Percentiles rank a stretch among this genome's conserved stretches.
Evolutionary conservation across 805 yeast species (phyloP).

Genomic region (Myxozyma geophila): DNA sequence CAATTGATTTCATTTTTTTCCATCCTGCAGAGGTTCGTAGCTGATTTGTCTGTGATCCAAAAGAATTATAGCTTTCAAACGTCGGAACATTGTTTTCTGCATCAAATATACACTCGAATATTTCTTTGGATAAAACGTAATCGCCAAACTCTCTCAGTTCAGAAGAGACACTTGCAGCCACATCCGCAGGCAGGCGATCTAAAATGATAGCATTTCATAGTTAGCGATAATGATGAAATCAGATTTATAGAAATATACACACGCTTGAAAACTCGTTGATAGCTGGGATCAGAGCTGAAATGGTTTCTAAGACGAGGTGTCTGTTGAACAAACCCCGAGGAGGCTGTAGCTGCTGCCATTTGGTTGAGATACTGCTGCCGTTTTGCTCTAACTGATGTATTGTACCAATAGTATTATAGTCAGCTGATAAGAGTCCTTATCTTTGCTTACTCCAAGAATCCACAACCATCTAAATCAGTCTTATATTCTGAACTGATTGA

Average conservation of each 20-base stretch:
- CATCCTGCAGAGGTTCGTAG: conserved; percentile 44
- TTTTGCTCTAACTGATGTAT: too few species aligned
- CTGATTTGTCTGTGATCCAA: conserved; percentile 39
- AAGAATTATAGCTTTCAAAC: conserved; percentile 42
- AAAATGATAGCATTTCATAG: too few species aligned
- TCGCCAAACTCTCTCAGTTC: conserved; percentile 40
- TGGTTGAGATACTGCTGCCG: too few species aligned
- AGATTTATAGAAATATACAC: not conserved
- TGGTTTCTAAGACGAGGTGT: conserved; percentile 41
- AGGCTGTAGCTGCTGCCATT: conserved; percentile 37
- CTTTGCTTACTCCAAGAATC: too few species aligned
- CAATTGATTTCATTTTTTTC: conserved; percentile 39
- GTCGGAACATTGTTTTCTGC: conserved; percentile 42
- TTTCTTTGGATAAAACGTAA: conserved; percentile 36
- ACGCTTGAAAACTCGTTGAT: conserved; percentile 36
- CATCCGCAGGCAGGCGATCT: conserved; percentile 28
- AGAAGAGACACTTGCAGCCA: conserved; percentile 12
- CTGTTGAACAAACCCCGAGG: conserved; percentile 41
- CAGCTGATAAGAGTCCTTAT: not conserved
- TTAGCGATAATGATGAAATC: not conserved
- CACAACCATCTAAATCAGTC: too few species aligned
- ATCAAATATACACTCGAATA: conserved; percentile 41
- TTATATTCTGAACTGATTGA: too few species aligned
- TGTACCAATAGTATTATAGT: not conserved
- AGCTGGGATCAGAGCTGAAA: conserved; percentile 36